Evolutionary conservation across 2,329 filamentous ascomycete species (phyloP), one percentile per base, ranked within the genome.

Genomic region (Plenodomus tracheiphilus): DNA sequence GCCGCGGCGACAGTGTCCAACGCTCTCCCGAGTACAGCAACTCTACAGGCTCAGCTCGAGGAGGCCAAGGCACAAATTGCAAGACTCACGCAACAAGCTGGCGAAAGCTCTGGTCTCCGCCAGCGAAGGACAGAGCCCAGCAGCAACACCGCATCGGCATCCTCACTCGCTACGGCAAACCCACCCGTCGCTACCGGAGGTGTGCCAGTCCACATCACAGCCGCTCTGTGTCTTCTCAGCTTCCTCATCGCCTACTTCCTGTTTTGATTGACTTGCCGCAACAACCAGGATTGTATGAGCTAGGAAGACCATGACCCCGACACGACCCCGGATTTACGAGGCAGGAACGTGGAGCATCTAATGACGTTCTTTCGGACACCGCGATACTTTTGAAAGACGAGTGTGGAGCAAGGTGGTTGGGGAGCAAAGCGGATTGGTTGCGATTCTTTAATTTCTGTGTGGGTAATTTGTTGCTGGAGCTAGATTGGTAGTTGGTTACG

Each of bases 191-290:
- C 76, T 36, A 72, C 77, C 17, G 85, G 91, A 62, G 93, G 94
- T 18, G 93, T 99, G 3, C 86, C 94, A 0, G 84, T 99, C 41
- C 87, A 93, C 72, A 83, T 93, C 54, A 89, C 89, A 38, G 93
- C 94, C 18, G 79, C 85, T 18, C 78, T 99, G 37, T 97, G 92
- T 71, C 79, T 99, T 64, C 65, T 96, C 56, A 92, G 90, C 79
- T 99, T 99, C 78, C 75, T 99, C 68, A 82, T 97, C 62, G 94
- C 91, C 46, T 99, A 97, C 76, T 84, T 97, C 74, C 91, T 99
- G 79, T 99, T 99, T 75, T 99, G 85, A 80, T 53, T 49, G 49
- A 11, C 13, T 32, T 11, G 6, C 8, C 15, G 8, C 28, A 32
- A 15, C 9, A 15, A 15, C 28, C 13, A 4, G 9, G 28, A 32